Percentiles rank a stretch among this genome's conserved stretches.
phyloP scores from a whole-genome alignment of 2,329 filamentous ascomycete species.

The Xylaria digitata region DNA sequence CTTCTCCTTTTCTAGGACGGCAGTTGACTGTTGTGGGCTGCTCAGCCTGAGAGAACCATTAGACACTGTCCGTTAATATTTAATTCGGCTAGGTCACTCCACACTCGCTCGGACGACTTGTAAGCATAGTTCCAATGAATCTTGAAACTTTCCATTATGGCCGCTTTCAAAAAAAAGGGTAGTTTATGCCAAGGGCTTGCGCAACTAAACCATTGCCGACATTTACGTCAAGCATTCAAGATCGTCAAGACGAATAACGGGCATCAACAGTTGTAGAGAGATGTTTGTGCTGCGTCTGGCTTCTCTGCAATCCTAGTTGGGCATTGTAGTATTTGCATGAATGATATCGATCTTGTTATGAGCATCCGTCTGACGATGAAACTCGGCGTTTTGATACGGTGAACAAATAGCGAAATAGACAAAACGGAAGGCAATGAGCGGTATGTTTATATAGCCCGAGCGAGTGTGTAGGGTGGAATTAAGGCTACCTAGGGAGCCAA shows the following conservation, averaged over 20 bases:
- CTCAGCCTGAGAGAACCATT: conserved; percentile 58
- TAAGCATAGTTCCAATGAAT: not conserved
- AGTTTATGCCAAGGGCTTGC: conserved; percentile 7
- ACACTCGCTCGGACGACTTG: conserved; percentile 46
- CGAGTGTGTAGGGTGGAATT: conserved; percentile 49
- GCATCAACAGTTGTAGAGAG: not conserved
- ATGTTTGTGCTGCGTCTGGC: conserved; percentile 4
- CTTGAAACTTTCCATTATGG: not conserved
- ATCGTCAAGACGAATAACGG: conserved; percentile 4
- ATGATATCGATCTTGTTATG: conserved; percentile 4
- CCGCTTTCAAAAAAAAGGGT: conserved; percentile 1
- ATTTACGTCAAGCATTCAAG: conserved; percentile 8
- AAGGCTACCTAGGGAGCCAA: conserved; percentile 87
- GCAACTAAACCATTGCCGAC: not conserved
- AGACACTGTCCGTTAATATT: conserved; percentile 40
- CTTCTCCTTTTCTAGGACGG: conserved; percentile 78
- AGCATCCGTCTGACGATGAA: not conserved
- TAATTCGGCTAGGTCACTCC: conserved; percentile 23
- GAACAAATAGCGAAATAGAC: conserved; percentile 6
- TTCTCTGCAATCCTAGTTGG: not conserved
- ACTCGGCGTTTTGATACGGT: not conserved
- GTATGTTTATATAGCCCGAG: conserved; percentile 40
- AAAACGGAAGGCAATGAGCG: conserved; percentile 13
- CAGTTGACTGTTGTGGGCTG: conserved; percentile 59
- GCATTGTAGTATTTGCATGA: not conserved